Conservation (phyloP, 2,329 filamentous ascomycete genomes). For the Hypoxylon sp. region DNA sequence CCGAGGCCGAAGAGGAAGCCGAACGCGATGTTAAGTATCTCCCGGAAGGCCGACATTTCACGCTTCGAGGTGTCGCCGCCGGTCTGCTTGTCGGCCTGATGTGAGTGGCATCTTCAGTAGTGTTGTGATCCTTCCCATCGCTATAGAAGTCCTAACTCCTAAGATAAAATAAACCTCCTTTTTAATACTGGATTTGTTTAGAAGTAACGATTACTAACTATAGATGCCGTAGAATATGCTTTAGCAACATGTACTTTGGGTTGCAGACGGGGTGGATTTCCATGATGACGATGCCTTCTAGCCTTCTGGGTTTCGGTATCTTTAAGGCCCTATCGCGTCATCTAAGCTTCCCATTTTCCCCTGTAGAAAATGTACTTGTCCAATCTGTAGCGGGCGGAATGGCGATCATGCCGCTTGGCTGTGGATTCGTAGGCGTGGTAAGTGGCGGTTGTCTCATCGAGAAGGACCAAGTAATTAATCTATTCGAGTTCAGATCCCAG, state of each 20-base stretch:
- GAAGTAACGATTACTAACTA: conserved; percentile 13
- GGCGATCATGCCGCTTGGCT: conserved; percentile 95
- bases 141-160: background rate
- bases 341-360: conserved; percentile 86
- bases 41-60: conserved; percentile 79
- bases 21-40: conserved; percentile 48
- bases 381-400: conserved; percentile 96
- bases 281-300: conserved; percentile 97
- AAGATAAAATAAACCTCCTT: background rate
- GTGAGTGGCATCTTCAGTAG: conserved; percentile 70
- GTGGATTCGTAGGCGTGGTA: conserved; percentile 92
- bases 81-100: conserved; percentile 88
- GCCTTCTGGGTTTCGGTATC: conserved; percentile 92
- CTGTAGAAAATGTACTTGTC: conserved; percentile 95
- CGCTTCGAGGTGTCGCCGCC: conserved; percentile 81
- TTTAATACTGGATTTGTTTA: background rate
- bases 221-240: conserved; percentile 32
- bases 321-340: conserved; percentile 85
- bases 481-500: conserved; percentile 74
- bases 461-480: conserved; percentile 10
- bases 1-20: conserved; percentile 30
- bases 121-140: conserved; percentile 56
- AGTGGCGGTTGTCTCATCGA: conserved; percentile 48
- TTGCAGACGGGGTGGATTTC: conserved; percentile 82
- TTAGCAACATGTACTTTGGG: conserved; percentile 98